A percentile compares a stretch with the other conserved stretches of the same genome.
phyloP scores from a whole-genome alignment of 208 protist genomes.

The Crithidia thermophila region DNA sequence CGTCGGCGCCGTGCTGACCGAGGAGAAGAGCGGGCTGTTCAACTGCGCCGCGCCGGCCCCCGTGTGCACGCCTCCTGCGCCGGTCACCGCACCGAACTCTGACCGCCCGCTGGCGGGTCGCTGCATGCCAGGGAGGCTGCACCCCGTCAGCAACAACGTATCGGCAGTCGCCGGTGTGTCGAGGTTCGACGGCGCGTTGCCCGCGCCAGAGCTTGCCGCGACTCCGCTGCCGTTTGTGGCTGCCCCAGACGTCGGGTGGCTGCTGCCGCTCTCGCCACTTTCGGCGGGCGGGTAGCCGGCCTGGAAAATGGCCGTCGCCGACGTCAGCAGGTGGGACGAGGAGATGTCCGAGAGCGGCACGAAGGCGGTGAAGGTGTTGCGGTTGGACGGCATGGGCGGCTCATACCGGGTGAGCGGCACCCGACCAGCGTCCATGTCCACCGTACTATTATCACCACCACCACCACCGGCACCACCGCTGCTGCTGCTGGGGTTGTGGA shows the following conservation, averaged over 20 bases:
- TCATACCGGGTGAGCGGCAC: conserved; percentile 20
- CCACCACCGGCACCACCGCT: too few relatives aligned
- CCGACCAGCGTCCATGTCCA: not conserved
- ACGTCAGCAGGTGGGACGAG: conserved; percentile 22
- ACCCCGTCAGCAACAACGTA: conserved; percentile 5
- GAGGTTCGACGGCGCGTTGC: not conserved
- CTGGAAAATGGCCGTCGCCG: not conserved
- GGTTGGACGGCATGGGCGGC: conserved; percentile 31
- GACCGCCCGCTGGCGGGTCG: not conserved
- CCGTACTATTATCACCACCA: too few relatives aligned
- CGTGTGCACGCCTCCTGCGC: not conserved
- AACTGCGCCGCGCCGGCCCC: not conserved
- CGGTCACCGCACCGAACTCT: not conserved
- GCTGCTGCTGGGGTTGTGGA: too few relatives aligned
- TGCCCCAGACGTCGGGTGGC: not conserved
- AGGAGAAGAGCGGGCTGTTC: conserved; percentile 17
- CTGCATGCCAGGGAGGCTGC: not conserved
- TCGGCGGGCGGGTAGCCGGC: not conserved
- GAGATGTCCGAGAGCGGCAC: conserved; percentile 19
- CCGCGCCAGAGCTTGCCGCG: not conserved
- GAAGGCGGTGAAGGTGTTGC: conserved; percentile 29
- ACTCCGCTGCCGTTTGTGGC: conserved; percentile 6
- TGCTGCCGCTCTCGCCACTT: not conserved
- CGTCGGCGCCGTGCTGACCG: conserved; percentile 18
- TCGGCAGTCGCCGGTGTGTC: conserved; percentile 12